These are phyloP conservation scores for Heliosperma pusillum DNA, from an alignment of 148 eudicot genomes.

Conservation along the genomic window DNA sequence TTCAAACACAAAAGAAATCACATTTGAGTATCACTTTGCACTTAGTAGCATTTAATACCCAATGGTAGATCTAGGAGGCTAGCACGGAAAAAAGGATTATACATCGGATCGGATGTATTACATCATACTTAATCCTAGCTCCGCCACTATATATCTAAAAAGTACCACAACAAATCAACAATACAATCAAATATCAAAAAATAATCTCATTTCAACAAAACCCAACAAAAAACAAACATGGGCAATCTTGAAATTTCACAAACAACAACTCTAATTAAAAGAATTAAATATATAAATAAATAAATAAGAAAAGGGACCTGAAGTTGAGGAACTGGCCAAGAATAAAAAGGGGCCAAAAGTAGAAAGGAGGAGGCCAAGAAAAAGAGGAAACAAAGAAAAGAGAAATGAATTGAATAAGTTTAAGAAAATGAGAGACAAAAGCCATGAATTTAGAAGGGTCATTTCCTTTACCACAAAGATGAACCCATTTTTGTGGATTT, in stretches of 20 bases:
- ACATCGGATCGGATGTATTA: no score
- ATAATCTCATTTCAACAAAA: background rate
- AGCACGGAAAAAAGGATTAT: no score
- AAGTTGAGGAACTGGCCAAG: conserved; percentile 92
- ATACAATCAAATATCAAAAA: no score
- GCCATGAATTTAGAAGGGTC: conserved; percentile 85
- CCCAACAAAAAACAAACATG: background rate
- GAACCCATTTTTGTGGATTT: conserved; percentile 71
- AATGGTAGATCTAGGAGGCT: no score
- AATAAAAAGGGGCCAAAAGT: conserved; percentile 86
- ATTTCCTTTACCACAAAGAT: conserved; percentile 60
- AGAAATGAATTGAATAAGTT: conserved; percentile 74
- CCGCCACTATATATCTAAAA: background rate
- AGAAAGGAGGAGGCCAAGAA: conserved; percentile 85
- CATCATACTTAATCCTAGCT: no score
- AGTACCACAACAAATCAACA: background rate
- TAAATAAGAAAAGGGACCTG: conserved; percentile 40
- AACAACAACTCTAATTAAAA: background rate
- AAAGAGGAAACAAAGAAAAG: conserved; percentile 66
- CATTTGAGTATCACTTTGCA: background rate
- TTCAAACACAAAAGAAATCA: background rate
- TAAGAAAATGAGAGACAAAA: conserved; percentile 58
- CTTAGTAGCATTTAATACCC: no score
- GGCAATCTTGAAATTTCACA: conserved; percentile 3
- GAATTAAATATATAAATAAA: background rate